Evolutionary conservation across 164 flowering plant genomes (phyloP).

Genomic region (Hamamelis virginiana): DNA sequence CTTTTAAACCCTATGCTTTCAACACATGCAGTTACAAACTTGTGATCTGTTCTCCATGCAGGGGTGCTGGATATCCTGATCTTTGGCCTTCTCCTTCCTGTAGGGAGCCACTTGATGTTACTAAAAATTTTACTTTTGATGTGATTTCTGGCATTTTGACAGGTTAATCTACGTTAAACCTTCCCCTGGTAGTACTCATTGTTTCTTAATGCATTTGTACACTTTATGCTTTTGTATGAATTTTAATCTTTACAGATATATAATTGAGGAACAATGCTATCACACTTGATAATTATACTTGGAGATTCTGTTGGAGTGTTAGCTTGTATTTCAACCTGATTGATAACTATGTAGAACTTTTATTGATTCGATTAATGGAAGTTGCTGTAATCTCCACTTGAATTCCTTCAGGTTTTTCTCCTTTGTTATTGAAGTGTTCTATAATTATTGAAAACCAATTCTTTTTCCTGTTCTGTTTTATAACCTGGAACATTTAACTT

Average conservation of each 20-base stretch:
- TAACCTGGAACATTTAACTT: no score
- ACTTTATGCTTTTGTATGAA: background rate
- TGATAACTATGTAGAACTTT: background rate
- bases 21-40: background rate
- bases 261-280: no score
- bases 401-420: no score
- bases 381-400: background rate
- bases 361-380: background rate
- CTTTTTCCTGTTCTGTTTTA: no score
- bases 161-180: slow-evolving; percentile 42
- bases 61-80: slow-evolving; percentile 96
- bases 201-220: background rate
- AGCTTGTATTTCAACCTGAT: background rate
- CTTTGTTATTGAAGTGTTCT: no score
- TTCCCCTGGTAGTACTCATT: background rate
- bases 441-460: no score
- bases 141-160: slow-evolving; percentile 73
- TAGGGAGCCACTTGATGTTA: slow-evolving; percentile 92
- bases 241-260: background rate
- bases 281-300: background rate
- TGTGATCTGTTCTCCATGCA: slow-evolving; percentile 33
- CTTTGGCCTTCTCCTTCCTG: slow-evolving; percentile 93
- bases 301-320: background rate
- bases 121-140: slow-evolving; percentile 85
- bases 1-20: background rate